Evolutionary conservation across 306 rosid genomes (phyloP).

Genomic region (Rosa multiflora): DNA sequence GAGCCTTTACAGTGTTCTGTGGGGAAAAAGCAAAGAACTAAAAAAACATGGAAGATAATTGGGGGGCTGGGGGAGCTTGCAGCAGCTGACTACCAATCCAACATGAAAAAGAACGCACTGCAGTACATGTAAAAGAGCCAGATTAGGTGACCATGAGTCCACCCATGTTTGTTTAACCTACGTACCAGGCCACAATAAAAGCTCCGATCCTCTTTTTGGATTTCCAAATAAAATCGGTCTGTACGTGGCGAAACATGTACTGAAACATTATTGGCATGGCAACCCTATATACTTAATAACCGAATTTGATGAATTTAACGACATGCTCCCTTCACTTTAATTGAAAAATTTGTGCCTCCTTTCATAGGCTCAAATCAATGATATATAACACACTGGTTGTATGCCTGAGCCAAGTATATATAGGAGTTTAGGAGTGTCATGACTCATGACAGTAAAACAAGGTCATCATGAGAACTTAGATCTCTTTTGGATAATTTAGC

Average conservation of each 20-base stretch:
- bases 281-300: background rate
- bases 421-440: no score
- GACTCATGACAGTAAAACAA: no score
- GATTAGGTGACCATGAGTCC: constrained; percentile 14
- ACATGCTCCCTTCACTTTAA: no score
- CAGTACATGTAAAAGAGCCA: constrained; percentile 18
- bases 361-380: no score
- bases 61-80: constrained; percentile 3
- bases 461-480: background rate
- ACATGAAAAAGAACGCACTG: constrained; percentile 17
- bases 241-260: background rate
- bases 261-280: background rate
- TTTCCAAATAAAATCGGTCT: background rate
- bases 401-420: no score
- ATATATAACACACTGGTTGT: background rate
- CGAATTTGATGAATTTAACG: background rate
- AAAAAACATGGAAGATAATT: background rate
- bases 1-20: constrained; percentile 45
- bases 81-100: constrained; percentile 20
- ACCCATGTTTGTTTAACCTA: background rate
- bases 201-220: background rate
- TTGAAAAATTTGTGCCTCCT: no score
- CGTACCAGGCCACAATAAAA: background rate
- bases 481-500: background rate
- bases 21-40: constrained; percentile 43